Evolutionary conservation across 2,329 filamentous ascomycete genomes (phyloP).

Genomic region (Penicillium occitanis): DNA sequence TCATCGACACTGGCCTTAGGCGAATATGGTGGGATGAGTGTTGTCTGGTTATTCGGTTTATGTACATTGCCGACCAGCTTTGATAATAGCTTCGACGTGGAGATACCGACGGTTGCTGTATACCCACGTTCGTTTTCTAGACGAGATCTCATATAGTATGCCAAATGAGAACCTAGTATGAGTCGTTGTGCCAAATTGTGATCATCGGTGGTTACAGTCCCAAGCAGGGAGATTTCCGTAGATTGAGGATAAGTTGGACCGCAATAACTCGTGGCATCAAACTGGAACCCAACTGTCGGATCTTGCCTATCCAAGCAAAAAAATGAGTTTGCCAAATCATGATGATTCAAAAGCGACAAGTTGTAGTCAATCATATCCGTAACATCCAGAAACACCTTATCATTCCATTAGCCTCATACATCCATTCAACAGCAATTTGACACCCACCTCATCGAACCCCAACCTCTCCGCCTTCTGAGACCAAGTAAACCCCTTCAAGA

Average conservation of each 20-base stretch:
- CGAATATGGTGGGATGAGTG: constrained; percentile 66
- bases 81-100: constrained; percentile 80
- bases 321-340: constrained; percentile 67
- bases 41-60: constrained; percentile 87
- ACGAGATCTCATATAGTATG: constrained; percentile 67
- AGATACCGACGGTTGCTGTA: constrained; percentile 82
- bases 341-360: constrained; percentile 64
- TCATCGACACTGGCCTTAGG: constrained; percentile 21
- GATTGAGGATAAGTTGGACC: constrained; percentile 60
- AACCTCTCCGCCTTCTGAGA: constrained; percentile 74
- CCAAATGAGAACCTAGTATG: constrained; percentile 77
- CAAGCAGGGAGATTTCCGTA: neutral
- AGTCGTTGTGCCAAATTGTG: constrained; percentile 58
- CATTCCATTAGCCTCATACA: neutral
- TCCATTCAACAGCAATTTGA: constrained; percentile 3
- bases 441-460: constrained; percentile 80
- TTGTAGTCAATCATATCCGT: constrained; percentile 88
- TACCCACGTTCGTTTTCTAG: constrained; percentile 77
- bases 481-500: constrained; percentile 74
- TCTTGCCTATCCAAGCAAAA: constrained; percentile 73
- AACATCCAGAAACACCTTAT: constrained; percentile 69
- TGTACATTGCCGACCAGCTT: constrained; percentile 82
- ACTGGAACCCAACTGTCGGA: constrained; percentile 76
- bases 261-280: constrained; percentile 67
- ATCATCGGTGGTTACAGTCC: neutral